Evolutionary conservation across 2,329 filamentous ascomycete species (phyloP), one percentile per base, ranked within the genome.

Genomic region (Endoconidiophora laricicola): DNA sequence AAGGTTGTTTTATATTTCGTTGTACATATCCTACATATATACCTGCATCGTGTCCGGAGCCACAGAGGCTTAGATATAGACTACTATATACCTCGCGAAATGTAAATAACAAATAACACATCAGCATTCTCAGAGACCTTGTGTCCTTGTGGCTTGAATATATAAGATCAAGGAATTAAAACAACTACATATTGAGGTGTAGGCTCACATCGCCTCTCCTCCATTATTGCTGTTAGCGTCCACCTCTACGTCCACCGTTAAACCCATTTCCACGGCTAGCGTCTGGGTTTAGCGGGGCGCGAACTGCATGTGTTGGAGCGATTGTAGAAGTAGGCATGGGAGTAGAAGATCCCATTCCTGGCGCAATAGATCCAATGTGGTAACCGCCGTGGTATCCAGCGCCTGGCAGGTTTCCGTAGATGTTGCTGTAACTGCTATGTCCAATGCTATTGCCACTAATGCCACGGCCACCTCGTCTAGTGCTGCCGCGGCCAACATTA

Each of bases 241-340:
- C 50, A 2, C 29, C 40, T 6, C 50, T 29, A 29, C 39, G 18
- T 36, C 23, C 22, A 3, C 18, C 50, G 6, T 82, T 83, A 64
- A 87, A 87, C 0, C 86, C 86, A 50, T 81, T 83, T 59, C 82
- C 74, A 52, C 83, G 83, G 60, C 72, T 84, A 44, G 74, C 73
- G 60, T 93, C 84, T 7, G 88, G 88, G 7, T 86, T 86, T 58
- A 76, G 75, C 1, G 88, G 87, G 59, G 76, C 70, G 55, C 88
- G 77, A 53, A 87, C 74, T 14, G 84, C 75, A 56, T 81, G 77
- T 46, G 83, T 72, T 55, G 81, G 78, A 44, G 83, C 75, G 24
- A 78, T 74, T 48, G 71, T 73, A n/a, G 72, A 73, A 14, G 72
- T 71, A 10, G 67, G 69, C 16, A 69, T 63, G 52, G 68, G 63